Conservation (phyloP, 306 rosid genomes). For the Corylus americana region DNA sequence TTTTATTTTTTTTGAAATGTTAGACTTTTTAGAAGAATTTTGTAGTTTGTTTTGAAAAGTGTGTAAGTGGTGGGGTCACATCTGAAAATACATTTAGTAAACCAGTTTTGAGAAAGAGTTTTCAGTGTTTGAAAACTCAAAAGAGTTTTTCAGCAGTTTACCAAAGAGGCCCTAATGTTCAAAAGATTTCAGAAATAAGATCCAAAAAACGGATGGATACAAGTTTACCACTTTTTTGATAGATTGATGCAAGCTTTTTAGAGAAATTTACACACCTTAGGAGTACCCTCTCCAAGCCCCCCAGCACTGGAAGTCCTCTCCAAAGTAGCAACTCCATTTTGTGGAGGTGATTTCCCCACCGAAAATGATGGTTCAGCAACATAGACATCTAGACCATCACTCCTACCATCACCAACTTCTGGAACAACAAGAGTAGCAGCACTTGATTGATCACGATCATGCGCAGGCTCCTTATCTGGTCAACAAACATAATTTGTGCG, state of each 20-base stretch:
- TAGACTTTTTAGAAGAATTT: too few species aligned
- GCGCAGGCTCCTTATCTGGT: conserved; percentile 40
- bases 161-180: too few species aligned
- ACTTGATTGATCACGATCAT: conserved; percentile 33
- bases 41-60: too few species aligned
- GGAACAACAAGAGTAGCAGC: conserved; percentile 32
- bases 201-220: not conserved
- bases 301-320: conserved; percentile 42
- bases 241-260: not conserved
- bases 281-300: conserved; percentile 89
- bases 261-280: conserved; percentile 59
- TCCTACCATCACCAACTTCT: conserved; percentile 44
- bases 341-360: conserved; percentile 68
- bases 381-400: conserved; percentile 40
- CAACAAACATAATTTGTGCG: conserved; percentile 19
- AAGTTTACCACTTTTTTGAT: not conserved
- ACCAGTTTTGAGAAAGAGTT: too few species aligned
- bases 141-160: too few species aligned
- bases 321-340: conserved; percentile 54
- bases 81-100: too few species aligned
- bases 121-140: too few species aligned
- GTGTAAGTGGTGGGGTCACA: too few species aligned
- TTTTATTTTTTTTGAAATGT: too few species aligned
- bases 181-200: not conserved
- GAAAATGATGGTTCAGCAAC: conserved; percentile 54